phyloP scores from a whole-genome alignment of 225 moss, liverwort and hornwort species.

The Sphagnum tenellum region DNA sequence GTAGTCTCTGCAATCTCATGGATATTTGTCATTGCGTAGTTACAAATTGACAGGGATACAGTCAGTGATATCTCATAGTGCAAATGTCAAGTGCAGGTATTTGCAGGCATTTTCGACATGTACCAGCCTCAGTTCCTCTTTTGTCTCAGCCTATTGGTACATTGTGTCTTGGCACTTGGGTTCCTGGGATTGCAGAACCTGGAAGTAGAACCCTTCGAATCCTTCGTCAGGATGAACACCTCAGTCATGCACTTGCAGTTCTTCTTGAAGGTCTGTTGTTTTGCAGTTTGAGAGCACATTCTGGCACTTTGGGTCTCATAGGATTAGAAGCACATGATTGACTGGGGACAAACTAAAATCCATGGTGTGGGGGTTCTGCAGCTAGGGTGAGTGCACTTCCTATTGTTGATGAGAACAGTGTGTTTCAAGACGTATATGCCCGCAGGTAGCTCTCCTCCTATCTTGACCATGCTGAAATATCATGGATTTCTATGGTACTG shows the following conservation, averaged over 20 bases:
- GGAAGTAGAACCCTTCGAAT: conserved; percentile 55
- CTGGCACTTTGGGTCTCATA: too few relatives aligned
- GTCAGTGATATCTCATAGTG: too few relatives aligned
- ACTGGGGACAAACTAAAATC: too few relatives aligned
- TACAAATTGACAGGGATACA: too few relatives aligned
- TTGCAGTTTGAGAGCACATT: too few relatives aligned
- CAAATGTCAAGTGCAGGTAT: conserved; percentile 38
- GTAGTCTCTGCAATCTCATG: too few relatives aligned
- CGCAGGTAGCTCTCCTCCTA: conserved; percentile 44
- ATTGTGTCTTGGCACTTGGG: conserved; percentile 81
- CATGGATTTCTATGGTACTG: too few relatives aligned
- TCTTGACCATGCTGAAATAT: too few relatives aligned
- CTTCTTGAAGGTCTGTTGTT: conserved; percentile 57
- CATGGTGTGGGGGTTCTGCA: conserved; percentile 17
- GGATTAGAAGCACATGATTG: too few relatives aligned
- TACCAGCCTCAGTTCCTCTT: conserved; percentile 80
- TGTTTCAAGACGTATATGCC: conserved; percentile 85
- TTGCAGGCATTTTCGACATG: conserved; percentile 92
- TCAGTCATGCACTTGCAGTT: conserved; percentile 65
- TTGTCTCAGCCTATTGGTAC: conserved; percentile 82
- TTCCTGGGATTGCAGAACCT: conserved; percentile 63
- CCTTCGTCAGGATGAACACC: conserved; percentile 60
- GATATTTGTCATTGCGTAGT: too few relatives aligned
- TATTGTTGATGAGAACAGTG: conserved; percentile 86
- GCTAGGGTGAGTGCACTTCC: conserved; percentile 93